Conservation (phyloP, 495 filamentous ascomycete genomes). For the Hypomontagnella monticulosa region DNA sequence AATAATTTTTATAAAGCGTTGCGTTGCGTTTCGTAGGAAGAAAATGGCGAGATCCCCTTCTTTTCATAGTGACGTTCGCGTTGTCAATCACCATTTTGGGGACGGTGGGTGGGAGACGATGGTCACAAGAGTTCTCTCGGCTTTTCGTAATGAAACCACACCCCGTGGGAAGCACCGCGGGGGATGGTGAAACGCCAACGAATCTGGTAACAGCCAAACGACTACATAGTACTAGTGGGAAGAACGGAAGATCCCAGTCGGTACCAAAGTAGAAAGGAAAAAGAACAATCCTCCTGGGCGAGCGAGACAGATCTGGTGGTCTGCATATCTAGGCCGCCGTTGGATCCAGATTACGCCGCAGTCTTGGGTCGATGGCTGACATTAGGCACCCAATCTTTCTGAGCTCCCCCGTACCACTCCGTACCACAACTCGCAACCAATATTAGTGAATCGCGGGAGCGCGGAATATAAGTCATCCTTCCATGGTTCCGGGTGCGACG, state of each 20-base stretch:
- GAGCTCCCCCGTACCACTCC: slow-evolving; percentile 1
- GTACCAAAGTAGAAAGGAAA: slow-evolving; percentile 34
- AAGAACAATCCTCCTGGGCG: slow-evolving; percentile 11
- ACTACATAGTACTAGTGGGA: slow-evolving; percentile 10
- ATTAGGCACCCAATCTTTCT: slow-evolving; percentile 33
- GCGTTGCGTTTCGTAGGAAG: slow-evolving; percentile 3
- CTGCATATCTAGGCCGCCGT: slow-evolving; percentile 42
- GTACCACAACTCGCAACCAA: slow-evolving; percentile 38
- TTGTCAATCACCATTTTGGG: slow-evolving; percentile 2
- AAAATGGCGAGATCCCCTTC: slow-evolving; percentile 15
- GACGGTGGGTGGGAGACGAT: slow-evolving; percentile 5
- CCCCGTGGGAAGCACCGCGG: slow-evolving; percentile 30
- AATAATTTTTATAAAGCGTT: background rate
- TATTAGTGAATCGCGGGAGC: slow-evolving; percentile 31
- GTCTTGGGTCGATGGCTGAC: slow-evolving; percentile 47
- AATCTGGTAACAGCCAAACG: slow-evolving; percentile 19
- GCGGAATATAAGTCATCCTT: slow-evolving; percentile 37
- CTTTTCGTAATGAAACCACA: slow-evolving; percentile 34
- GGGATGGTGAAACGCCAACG: slow-evolving; percentile 32
- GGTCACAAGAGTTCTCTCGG: slow-evolving; percentile 10
- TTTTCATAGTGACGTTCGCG: slow-evolving; percentile 7
- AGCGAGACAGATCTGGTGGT: slow-evolving; percentile 34
- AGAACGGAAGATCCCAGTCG: slow-evolving; percentile 25
- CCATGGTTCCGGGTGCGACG: slow-evolving; percentile 39
- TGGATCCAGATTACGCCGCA: slow-evolving; percentile 48